Conservation (phyloP, 1,284 basidiomycete genomes). For the Marasmius oreades region DNA sequence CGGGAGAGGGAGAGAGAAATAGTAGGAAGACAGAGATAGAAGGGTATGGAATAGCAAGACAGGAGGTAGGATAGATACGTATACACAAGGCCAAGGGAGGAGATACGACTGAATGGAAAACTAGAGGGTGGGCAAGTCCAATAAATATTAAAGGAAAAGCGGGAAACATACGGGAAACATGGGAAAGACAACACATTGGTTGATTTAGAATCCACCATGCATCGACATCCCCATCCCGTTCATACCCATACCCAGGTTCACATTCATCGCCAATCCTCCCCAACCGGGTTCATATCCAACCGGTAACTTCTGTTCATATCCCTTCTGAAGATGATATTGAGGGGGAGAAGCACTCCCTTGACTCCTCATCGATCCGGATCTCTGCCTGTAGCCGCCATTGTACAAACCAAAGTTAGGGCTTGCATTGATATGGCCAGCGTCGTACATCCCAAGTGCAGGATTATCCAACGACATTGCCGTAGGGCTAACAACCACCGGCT, state of each 20-base stretch:
- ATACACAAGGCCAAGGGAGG: neutral
- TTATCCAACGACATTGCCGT: slow-evolving; percentile 1
- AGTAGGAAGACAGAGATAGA: no score
- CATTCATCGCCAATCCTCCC: neutral
- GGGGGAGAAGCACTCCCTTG: neutral
- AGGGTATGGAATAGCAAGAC: no score
- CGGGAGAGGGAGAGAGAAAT: no score
- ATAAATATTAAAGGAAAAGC: neutral
- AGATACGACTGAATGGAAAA: neutral
- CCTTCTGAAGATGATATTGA: neutral
- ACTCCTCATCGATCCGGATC: neutral
- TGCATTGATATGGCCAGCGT: neutral
- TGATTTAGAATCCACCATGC: neutral
- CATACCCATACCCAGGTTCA: neutral
- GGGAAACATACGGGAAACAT: neutral
- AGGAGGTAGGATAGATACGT: neutral
- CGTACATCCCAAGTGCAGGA: neutral
- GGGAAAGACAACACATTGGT: neutral
- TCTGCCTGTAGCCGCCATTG: neutral
- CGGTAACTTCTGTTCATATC: neutral
- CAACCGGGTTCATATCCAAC: neutral
- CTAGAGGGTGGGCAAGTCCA: neutral
- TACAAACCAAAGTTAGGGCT: neutral
- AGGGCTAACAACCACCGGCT: neutral
- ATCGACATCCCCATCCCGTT: neutral